Evolutionary conservation across 768 basidiomycete species (phyloP), one percentile per base, ranked within the genome.

Genomic region (Mycena leptocephala): DNA sequence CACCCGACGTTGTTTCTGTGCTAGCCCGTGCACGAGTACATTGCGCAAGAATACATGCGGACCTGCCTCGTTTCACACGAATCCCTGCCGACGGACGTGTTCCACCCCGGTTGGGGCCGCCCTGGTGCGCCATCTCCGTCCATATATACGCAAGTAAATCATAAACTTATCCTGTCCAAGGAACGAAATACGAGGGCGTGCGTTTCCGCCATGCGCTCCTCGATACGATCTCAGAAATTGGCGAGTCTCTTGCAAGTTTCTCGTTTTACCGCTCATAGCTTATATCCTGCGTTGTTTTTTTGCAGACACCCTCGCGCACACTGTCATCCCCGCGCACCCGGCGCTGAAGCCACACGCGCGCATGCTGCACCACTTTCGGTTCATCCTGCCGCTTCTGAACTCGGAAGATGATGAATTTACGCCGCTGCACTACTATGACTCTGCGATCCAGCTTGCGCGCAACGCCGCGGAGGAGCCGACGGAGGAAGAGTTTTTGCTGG

Each of bases 281-380:
- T n/a, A 46, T 33, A 37, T 39, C 65, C 22, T 32, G 59, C 30
- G 55, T 53, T 1, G 30, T 51, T 39, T n/a, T 24, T 22, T 24
- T 24, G 24, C 79, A 96, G 95, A 96, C 83, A 85, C 85, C 13
- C 88, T 94, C 58, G 93, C 95, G 33, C 95, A 92, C 78, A 82
- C 90, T 61, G 89, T 96, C 48, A 94, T 96, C 75, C 95, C 95
- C 33, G 90, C 91, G 43, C 91, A 94, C 67, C 95, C 95, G 16
- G 79, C 85, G 22, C 83, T 94, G 79, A 93, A 93, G 77, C 94
- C 95, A 3, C 93, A 95, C 82, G 88, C 89, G 5, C 92, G 95
- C 77, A 93, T 96, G 93, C 87, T 94, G 61, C 92, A 95, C 82
- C 95, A 96, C 82, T 94, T 95, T 80, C 92, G 95, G 53, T 95